Evolutionary conservation across 257 asterid species (phyloP), one percentile per base, ranked within the genome.

Genomic region (Solanum paucissectum): DNA sequence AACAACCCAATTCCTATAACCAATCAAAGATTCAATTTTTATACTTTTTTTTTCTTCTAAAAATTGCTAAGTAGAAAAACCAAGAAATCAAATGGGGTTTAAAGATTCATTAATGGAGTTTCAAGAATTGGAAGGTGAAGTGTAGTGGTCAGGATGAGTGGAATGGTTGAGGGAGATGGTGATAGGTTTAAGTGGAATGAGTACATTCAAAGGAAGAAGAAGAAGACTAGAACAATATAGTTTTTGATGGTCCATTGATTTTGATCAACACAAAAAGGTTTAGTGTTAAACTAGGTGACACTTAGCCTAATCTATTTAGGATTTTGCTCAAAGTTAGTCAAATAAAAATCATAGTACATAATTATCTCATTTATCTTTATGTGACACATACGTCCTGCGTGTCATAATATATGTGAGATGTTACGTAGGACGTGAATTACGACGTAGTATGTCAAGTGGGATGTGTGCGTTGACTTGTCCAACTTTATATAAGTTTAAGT

Each of bases 191-290:
- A 89, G 55, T 23, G 87, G 33, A 76, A 32, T 42, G 92, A 93
- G 96, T 95, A 60, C 2, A 88, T 88, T 92, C 87, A 86, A 95
- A 93, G 96, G 90, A 94, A 73, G 89, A 90, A 84, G 69, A n/a
- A 21, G 25, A 37, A 9, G 11, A 9, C 5, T 46, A 40, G 83
- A 68, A 87, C 42, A 27, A 64, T 25, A 58, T 4, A 76, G 84
- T 12, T 76, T 38, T 40, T 76, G 49, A 76, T 76, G 33, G 20
- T 76, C 40, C 9, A 38, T 77, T 42, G 42, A 42, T 44, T 77
- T 77, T 77, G 85, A 42, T 68, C 14, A 42, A 40, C 60, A 40
- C 36, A n/a, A n/a, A 12, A 76, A 76, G 36, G 13, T 77, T 77
- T 77, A 12, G 2, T 16, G 37, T 77, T 76, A 7, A 75, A 21